Evolutionary conservation across 495 filamentous ascomycete genomes (phyloP).

Genomic region (Achaetomiella virescens): DNA sequence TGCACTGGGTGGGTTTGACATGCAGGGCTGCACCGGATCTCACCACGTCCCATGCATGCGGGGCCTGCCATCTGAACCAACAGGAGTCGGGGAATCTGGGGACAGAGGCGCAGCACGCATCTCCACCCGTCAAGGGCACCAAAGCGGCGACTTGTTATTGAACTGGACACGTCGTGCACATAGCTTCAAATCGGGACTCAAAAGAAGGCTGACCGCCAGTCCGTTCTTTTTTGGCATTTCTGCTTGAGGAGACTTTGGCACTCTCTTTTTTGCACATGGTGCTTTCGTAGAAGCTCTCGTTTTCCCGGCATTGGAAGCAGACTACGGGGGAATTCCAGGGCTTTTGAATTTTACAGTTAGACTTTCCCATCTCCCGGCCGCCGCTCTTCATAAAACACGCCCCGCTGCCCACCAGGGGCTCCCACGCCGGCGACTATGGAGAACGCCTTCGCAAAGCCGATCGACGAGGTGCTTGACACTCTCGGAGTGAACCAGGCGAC

Average conservation of each 20-base stretch:
- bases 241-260: slow-evolving; percentile 1
- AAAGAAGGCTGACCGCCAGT: slow-evolving; percentile 18
- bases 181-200: slow-evolving; percentile 4
- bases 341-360: background rate
- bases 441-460: slow-evolving; percentile 64
- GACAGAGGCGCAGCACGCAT: slow-evolving; percentile 10
- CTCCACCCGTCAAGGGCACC: slow-evolving; percentile 7
- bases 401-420: slow-evolving; percentile 12
- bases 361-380: background rate
- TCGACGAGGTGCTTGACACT: slow-evolving; percentile 61
- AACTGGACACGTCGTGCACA: slow-evolving; percentile 34
- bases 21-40: slow-evolving; percentile 14
- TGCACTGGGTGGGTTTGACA: slow-evolving; percentile 5
- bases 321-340: background rate
- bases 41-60: background rate
- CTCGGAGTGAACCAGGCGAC: slow-evolving; percentile 61
- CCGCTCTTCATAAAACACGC: slow-evolving; percentile 5
- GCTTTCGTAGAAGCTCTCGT: slow-evolving; percentile 5
- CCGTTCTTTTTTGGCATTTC: slow-evolving; percentile 15
- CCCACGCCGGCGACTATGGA: slow-evolving; percentile 54
- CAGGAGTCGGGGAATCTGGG: slow-evolving; percentile 10
- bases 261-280: slow-evolving; percentile 16
- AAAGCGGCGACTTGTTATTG: slow-evolving; percentile 19
- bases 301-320: slow-evolving; percentile 16
- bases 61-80: slow-evolving; percentile 10